Base-by-base conservation (phyloP, 73 alveolate species). In the Tetrahymena elliotti region DNA sequence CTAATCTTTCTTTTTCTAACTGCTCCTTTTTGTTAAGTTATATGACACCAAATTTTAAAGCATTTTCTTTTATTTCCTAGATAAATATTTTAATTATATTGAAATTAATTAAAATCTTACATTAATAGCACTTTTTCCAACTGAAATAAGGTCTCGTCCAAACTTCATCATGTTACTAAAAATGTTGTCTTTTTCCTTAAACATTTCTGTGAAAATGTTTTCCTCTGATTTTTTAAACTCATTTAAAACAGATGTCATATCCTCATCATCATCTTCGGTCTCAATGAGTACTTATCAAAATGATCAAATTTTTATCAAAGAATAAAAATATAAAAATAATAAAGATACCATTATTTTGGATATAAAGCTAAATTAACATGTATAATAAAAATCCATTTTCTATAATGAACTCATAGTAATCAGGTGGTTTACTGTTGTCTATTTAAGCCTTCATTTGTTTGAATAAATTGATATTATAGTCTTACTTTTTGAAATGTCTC, bases 341-440 rank as follows among this genome's bases (percentile, higher is more conserved):
- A n/a, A n/a, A 27, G n/a, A 27, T 68, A 68, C 88, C 88, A 68
- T 68, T 68, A 68, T 68, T 68, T 68, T 68, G n/a, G n/a, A 93
- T 93, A 27, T 38, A 93, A 4, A 53, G 35, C 41, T 93, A 39
- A 35, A 93, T 93, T 0, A 93, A 93, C 39, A 93, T 93, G 38
- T 93, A 93, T 8, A 93, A 33, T n/a, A 38, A 37, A 37, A 93
- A 93, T 35, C 95, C 95, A 15, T 38, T 93, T 37, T 93, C 95
- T 18, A 93, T 93, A 38, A 93, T 35, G 16, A 36, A 39, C 84
- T 93, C 95, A 38, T 93, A 93, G 16, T 93, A 35, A 33, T 93
- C 95, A n/a, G 37, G 38, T 6, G 83, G 38, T 40, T 37, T 39
- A 38, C 33, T 93, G 18, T 38, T 9, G 11, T 93, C 95, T 22